Conservation (phyloP, 192 early-diverging fungal genomes). For the Coemansia erecta region DNA sequence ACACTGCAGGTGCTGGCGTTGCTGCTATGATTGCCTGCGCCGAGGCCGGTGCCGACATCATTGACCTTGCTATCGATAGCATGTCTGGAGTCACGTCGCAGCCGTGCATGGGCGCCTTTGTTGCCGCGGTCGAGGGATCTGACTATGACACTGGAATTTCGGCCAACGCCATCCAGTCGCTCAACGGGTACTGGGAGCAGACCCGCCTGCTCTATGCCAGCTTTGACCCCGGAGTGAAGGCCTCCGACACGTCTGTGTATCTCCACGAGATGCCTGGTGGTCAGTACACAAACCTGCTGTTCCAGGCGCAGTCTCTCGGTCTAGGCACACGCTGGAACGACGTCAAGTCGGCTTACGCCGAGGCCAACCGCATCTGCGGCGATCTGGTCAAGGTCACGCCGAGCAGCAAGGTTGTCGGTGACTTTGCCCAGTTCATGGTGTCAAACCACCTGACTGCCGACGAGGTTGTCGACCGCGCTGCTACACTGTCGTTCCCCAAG, state of each 20-base stretch:
- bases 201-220: slow-evolving; percentile 91
- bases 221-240: slow-evolving; percentile 91
- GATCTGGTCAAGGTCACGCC: slow-evolving; percentile 98
- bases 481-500: slow-evolving; percentile 86
- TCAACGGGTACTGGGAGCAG: slow-evolving; percentile 98
- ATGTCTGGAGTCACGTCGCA: slow-evolving; percentile 97
- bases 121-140: slow-evolving; percentile 77
- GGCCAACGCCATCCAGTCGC: slow-evolving; percentile 70
- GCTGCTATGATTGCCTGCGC: slow-evolving; percentile 92
- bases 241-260: slow-evolving; percentile 89
- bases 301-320: slow-evolving; percentile 94
- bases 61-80: slow-evolving; percentile 89
- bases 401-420: slow-evolving; percentile 96
- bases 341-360: slow-evolving; percentile 87
- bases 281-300: slow-evolving; percentile 98
- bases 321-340: slow-evolving; percentile 92
- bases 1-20: slow-evolving; percentile 96
- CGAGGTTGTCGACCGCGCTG: slow-evolving; percentile 74
- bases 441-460: slow-evolving; percentile 75
- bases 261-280: slow-evolving; percentile 97
- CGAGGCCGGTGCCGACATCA: slow-evolving; percentile 89
- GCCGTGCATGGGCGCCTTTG: slow-evolving; percentile 95
- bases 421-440: slow-evolving; percentile 98
- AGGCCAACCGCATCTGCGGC: slow-evolving; percentile 89
- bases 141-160: slow-evolving; percentile 83